phyloP scores from a whole-genome alignment of 1,284 basidiomycete genomes.

The Bondarzewia mesenterica region DNA sequence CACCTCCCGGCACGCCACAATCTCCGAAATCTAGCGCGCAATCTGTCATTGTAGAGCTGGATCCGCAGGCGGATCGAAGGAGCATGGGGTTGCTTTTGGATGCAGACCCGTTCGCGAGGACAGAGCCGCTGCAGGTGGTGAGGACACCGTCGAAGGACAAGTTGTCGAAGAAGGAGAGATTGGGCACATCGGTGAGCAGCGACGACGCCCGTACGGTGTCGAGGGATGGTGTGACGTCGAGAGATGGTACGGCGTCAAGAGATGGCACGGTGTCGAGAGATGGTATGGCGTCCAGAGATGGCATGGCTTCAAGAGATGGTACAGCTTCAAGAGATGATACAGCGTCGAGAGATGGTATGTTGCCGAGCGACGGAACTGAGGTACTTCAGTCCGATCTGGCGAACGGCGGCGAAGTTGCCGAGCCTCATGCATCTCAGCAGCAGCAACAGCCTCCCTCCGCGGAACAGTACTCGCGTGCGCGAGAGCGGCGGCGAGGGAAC shows the following conservation, averaged over 20 bases:
- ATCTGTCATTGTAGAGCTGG: background rate
- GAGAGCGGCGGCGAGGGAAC: slow-evolving; percentile 31
- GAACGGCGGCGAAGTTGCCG: background rate
- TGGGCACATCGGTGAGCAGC: background rate
- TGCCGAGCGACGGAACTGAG: too few species aligned
- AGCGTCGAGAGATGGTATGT: too few species aligned
- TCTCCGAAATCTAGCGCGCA: background rate
- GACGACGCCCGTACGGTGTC: too few species aligned
- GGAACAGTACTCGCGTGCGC: slow-evolving; percentile 30
- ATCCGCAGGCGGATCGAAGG: background rate
- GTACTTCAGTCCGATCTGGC: too few species aligned
- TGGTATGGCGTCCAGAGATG: too few species aligned
- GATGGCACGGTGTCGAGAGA: background rate
- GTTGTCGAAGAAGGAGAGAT: background rate
- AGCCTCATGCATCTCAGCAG: background rate
- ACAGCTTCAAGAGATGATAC: too few species aligned
- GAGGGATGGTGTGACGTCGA: too few species aligned
- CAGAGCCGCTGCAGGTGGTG: background rate
- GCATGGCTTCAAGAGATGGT: too few species aligned
- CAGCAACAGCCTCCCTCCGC: slow-evolving; percentile 23
- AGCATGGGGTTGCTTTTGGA: background rate
- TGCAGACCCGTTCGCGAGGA: background rate
- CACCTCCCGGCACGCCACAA: background rate
- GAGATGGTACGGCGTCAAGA: too few species aligned
- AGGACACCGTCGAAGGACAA: background rate